Evolutionary conservation across 441 rosid genomes (phyloP).

Genomic region (Populus trichocarpa): DNA sequence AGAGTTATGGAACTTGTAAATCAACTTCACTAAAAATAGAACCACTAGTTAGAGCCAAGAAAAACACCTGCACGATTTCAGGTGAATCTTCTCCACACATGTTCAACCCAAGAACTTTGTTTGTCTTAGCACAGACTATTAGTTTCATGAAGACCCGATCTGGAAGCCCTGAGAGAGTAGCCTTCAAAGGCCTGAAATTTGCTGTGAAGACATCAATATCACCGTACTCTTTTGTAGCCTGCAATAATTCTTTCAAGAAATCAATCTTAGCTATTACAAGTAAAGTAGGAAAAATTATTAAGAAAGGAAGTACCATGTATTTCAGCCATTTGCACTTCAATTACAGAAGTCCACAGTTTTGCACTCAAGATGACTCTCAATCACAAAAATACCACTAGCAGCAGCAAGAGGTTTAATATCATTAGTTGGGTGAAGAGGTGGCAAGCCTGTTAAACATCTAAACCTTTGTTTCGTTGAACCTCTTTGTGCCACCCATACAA

Average conservation of each 20-base stretch:
- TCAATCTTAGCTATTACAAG: constrained; percentile 9
- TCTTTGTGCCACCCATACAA: neutral
- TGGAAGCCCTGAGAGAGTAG: constrained; percentile 89
- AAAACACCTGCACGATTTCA: constrained; percentile 71
- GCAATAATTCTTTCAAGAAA: constrained; percentile 24
- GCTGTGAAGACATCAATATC: constrained; percentile 76
- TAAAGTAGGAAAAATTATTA: neutral
- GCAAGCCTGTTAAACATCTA: neutral
- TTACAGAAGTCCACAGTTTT: neutral
- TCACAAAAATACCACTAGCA: neutral
- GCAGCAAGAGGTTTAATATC: neutral
- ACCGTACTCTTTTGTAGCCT: constrained; percentile 73
- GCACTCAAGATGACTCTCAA: neutral
- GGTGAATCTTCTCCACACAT: constrained; percentile 93
- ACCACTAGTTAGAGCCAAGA: neutral
- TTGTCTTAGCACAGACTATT: constrained; percentile 67
- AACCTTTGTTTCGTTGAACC: neutral
- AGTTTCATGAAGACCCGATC: constrained; percentile 81
- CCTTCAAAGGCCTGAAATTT: constrained; percentile 84
- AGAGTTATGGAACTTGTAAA: constrained; percentile 1
- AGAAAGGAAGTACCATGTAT: neutral
- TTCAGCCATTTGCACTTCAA: neutral
- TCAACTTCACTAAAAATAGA: neutral
- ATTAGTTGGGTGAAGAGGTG: neutral
- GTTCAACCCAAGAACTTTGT: constrained; percentile 70